Evolutionary conservation across 2,329 filamentous ascomycete species (phyloP).

Genomic region (Thielaviopsis populi): DNA sequence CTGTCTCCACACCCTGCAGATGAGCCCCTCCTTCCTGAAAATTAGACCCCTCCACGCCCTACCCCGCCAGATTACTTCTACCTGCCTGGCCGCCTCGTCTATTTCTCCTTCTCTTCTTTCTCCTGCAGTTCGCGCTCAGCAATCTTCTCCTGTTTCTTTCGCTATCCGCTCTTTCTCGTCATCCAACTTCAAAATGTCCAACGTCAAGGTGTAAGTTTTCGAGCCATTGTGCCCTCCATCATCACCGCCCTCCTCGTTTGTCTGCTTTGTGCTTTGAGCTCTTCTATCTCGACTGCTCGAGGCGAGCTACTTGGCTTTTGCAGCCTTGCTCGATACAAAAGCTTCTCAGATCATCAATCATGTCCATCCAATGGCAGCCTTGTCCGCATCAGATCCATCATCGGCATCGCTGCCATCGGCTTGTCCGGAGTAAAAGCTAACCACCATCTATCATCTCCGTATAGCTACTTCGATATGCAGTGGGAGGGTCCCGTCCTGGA

Average conservation of each 20-base stretch:
- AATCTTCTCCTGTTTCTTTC: slow-evolving; percentile 28
- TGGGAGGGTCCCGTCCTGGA: slow-evolving; percentile 61
- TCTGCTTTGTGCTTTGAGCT: not conserved
- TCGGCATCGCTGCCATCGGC: not conserved
- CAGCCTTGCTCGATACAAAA: too few relatives aligned
- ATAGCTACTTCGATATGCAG: slow-evolving; percentile 54
- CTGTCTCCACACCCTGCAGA: slow-evolving; percentile 30
- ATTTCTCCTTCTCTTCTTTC: slow-evolving; percentile 28
- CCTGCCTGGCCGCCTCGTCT: slow-evolving; percentile 24
- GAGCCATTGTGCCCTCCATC: not conserved
- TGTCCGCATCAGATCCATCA: too few relatives aligned
- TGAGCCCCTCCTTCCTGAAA: slow-evolving; percentile 29
- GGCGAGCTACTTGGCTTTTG: not conserved
- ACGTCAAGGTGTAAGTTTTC: slow-evolving; percentile 47
- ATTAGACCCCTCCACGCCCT: slow-evolving; percentile 29
- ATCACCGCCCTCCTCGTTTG: too few relatives aligned
- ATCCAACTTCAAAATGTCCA: slow-evolving; percentile 51
- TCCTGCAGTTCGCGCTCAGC: slow-evolving; percentile 21
- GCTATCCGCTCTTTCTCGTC: slow-evolving; percentile 36
- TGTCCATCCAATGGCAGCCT: too few relatives aligned
- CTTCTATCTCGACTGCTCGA: not conserved
- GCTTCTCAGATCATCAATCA: too few relatives aligned
- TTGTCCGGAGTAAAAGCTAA: not conserved
- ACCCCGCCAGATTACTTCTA: slow-evolving; percentile 29
- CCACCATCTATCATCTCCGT: not conserved